Evolutionary conservation across 257 asterid species (phyloP).

Genomic region (Salvia rosmarinus): DNA sequence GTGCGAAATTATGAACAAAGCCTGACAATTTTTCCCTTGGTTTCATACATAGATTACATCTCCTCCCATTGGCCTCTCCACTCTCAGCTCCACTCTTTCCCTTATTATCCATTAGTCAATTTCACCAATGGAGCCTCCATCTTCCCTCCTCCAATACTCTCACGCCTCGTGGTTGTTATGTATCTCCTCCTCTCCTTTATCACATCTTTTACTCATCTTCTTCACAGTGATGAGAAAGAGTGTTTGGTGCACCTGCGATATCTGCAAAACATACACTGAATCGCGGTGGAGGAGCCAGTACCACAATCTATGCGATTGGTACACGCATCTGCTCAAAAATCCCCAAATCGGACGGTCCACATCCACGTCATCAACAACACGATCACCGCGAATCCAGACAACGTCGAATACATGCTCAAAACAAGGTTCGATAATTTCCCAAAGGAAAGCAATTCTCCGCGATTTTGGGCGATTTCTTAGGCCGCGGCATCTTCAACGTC

Average conservation of each 20-base stretch:
- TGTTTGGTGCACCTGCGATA: conserved; percentile 61
- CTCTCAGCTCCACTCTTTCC: neutral
- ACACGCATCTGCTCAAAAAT: conserved; percentile 59
- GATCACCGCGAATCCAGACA: conserved; percentile 59
- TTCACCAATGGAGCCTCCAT: conserved; percentile 36
- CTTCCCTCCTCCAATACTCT: conserved; percentile 19
- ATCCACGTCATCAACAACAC: conserved; percentile 70
- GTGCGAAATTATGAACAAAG: no score
- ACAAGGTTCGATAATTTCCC: conserved; percentile 57
- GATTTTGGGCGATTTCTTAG: conserved; percentile 65
- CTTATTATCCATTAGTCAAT: neutral
- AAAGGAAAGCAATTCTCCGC: conserved; percentile 65
- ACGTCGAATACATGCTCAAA: conserved; percentile 69
- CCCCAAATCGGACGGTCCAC: conserved; percentile 61
- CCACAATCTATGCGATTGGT: conserved; percentile 76
- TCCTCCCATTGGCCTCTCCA: conserved; percentile 23
- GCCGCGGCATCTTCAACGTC: conserved; percentile 70
- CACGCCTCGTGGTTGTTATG: conserved; percentile 18
- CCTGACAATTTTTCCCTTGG: neutral
- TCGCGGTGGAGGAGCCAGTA: conserved; percentile 52
- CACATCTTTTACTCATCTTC: conserved; percentile 20
- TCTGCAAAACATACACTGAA: conserved; percentile 55
- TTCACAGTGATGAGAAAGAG: conserved; percentile 22
- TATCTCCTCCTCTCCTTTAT: neutral
- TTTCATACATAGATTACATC: neutral